Evolutionary conservation across 371 early-diverging fungal genomes (phyloP).

Genomic region (Mortierella sp.): DNA sequence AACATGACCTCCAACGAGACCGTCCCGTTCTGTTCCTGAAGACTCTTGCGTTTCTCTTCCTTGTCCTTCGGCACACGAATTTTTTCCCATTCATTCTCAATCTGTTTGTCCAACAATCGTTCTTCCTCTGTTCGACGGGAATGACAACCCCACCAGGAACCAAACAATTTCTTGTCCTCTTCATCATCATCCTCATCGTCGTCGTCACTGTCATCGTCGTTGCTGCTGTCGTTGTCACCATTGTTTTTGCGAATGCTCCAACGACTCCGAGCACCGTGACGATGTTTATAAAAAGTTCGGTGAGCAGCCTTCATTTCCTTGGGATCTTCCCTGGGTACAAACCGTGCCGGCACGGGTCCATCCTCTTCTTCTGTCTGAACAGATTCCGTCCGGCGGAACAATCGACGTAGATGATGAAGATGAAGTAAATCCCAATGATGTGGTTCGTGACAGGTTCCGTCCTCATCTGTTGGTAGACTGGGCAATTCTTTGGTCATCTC

Average conservation of each 20-base stretch:
- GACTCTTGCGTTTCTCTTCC: slow-evolving; percentile 23
- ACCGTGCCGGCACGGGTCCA: background rate
- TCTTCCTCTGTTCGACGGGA: slow-evolving; percentile 1
- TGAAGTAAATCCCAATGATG: background rate
- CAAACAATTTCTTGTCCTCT: slow-evolving; percentile 5
- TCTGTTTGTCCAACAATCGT: slow-evolving; percentile 1
- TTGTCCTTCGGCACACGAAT: slow-evolving; percentile 23
- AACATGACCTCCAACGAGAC: background rate
- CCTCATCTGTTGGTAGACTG: background rate
- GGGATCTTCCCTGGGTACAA: background rate
- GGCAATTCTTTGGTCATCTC: too few relatives aligned
- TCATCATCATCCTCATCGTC: slow-evolving; percentile 9
- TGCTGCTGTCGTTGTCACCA: background rate
- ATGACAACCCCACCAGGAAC: slow-evolving; percentile 1
- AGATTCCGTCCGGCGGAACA: background rate
- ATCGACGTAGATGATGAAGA: background rate
- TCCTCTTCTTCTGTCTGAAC: background rate
- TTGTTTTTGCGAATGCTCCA: background rate
- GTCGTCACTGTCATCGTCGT: slow-evolving; percentile 6
- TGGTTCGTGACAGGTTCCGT: background rate
- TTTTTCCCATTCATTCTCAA: slow-evolving; percentile 37
- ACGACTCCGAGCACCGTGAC: background rate
- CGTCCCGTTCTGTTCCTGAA: slow-evolving; percentile 23
- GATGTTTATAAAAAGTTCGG: background rate
- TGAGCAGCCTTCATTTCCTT: slow-evolving; percentile 3